A percentile compares a stretch with the other conserved stretches of the same genome.
Evolutionary conservation across 1,284 basidiomycete genomes (phyloP).

Genomic region (Gymnopus androsaceus): DNA sequence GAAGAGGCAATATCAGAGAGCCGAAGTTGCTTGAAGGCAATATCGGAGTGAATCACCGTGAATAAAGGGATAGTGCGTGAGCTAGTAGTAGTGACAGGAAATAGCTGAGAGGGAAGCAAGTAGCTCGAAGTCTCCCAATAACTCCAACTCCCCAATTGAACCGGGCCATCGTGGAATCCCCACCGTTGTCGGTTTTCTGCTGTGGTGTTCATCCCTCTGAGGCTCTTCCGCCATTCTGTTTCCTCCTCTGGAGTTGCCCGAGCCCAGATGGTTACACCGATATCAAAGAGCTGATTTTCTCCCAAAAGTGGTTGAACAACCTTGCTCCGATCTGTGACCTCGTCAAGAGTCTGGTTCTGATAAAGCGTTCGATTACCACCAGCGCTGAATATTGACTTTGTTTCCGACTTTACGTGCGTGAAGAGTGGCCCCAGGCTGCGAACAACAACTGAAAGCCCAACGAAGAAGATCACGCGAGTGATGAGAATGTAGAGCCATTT

Average conservation of each 20-base stretch:
- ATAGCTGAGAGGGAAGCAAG: too few relatives aligned
- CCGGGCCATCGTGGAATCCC: too few relatives aligned
- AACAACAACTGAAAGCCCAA: not conserved
- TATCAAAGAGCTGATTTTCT: slow-evolving; percentile 30
- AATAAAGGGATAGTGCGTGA: too few relatives aligned
- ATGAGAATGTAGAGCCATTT: not conserved
- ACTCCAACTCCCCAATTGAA: not conserved
- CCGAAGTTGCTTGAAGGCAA: slow-evolving; percentile 31
- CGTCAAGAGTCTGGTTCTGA: slow-evolving; percentile 24
- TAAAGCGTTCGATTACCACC: slow-evolving; percentile 23
- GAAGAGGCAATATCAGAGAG: slow-evolving; percentile 28
- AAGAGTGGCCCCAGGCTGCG: not conserved
- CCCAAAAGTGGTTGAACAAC: slow-evolving; percentile 36
- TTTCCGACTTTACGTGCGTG: not conserved
- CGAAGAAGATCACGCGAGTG: not conserved
- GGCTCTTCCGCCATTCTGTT: slow-evolving; percentile 4
- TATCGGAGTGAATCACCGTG: slow-evolving; percentile 32
- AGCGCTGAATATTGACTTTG: slow-evolving; percentile 13
- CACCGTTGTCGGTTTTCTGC: not conserved
- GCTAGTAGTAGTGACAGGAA: not conserved
- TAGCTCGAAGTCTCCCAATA: too few relatives aligned
- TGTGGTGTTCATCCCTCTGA: not conserved
- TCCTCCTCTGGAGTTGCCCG: slow-evolving; percentile 14
- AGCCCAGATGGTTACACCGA: slow-evolving; percentile 36
- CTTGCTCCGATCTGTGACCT: slow-evolving; percentile 21